Conservation (phyloP, 352 stramenopile genomes). For the Pythium sp. region DNA sequence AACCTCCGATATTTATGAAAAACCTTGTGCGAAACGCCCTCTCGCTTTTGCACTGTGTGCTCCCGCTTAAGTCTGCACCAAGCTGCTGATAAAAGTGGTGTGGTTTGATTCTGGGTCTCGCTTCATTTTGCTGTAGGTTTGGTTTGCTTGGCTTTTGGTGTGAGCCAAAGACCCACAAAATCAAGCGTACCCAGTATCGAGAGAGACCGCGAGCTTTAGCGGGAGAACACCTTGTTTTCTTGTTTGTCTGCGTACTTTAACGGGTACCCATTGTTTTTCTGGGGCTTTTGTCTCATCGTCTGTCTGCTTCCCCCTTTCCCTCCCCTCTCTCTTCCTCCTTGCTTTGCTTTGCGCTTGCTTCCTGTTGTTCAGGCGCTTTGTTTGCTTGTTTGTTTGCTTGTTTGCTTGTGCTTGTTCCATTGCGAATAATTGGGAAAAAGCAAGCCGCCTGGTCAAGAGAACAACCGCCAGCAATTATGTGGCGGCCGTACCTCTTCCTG, state of each 20-base stretch:
- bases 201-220: no score
- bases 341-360: not conserved
- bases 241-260: not conserved
- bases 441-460: not conserved
- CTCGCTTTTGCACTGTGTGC: not conserved
- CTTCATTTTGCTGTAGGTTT: not conserved
- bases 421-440: conserved; percentile 4
- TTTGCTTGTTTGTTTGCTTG: conserved; percentile 5
- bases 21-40: not conserved
- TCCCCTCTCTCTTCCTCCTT: conserved; percentile 7
- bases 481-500: conserved; percentile 26
- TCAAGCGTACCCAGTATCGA: no score
- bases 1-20: not conserved
- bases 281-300: not conserved
- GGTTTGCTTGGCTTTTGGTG: not conserved
- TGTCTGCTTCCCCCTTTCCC: not conserved
- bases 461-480: conserved; percentile 9
- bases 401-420: conserved; percentile 4
- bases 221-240: not conserved
- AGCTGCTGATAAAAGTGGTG: not conserved
- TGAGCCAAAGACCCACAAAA: no score
- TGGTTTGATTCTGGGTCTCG: not conserved
- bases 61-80: not conserved
- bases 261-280: not conserved
- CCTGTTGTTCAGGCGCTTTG: not conserved